Percentiles rank a stretch among this genome's conserved stretches.
These are phyloP conservation scores for Allomyces javanicus DNA, from an alignment of 192 early-diverging fungal genomes.

Conservation along the genomic window DNA sequence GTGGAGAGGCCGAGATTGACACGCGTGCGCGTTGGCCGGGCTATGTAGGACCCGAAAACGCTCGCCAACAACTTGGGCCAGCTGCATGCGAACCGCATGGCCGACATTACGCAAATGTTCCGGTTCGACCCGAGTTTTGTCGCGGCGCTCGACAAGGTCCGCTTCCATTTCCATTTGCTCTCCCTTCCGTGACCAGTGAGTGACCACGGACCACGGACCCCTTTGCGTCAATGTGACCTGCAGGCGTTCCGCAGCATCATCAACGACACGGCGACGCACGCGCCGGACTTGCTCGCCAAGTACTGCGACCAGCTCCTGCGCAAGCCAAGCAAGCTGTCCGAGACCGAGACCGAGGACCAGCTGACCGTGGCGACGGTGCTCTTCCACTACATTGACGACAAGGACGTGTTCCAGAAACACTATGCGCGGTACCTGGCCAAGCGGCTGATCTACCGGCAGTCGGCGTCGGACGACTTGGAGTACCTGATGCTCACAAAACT, in stretches of 20 bases:
- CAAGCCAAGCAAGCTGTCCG: constrained; percentile 23
- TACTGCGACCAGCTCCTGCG: constrained; percentile 58
- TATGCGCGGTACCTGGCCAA: constrained; percentile 66
- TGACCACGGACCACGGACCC: too few relatives aligned
- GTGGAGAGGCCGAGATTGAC: background rate
- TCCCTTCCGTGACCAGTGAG: too few relatives aligned
- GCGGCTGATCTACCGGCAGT: constrained; percentile 50
- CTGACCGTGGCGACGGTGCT: constrained; percentile 39
- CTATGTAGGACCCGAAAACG: constrained; percentile 44
- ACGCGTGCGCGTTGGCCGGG: background rate
- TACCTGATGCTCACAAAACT: constrained; percentile 55
- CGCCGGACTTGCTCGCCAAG: constrained; percentile 60
- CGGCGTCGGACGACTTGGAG: constrained; percentile 60
- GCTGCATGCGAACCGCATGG: constrained; percentile 41
- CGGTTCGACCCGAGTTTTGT: constrained; percentile 42
- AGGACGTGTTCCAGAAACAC: constrained; percentile 83
- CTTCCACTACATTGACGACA: constrained; percentile 77
- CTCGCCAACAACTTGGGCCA: constrained; percentile 46
- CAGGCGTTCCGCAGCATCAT: constrained; percentile 59
- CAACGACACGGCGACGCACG: constrained; percentile 32
- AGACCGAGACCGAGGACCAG: constrained; percentile 47
- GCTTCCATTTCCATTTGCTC: too few relatives aligned
- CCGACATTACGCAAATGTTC: constrained; percentile 37
- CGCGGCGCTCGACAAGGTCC: constrained; percentile 40
- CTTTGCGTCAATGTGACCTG: too few relatives aligned